Evolutionary conservation across 2,329 filamentous ascomycete species (phyloP), one percentile per base, ranked within the genome.

Genomic region (Fusarium sp.): DNA sequence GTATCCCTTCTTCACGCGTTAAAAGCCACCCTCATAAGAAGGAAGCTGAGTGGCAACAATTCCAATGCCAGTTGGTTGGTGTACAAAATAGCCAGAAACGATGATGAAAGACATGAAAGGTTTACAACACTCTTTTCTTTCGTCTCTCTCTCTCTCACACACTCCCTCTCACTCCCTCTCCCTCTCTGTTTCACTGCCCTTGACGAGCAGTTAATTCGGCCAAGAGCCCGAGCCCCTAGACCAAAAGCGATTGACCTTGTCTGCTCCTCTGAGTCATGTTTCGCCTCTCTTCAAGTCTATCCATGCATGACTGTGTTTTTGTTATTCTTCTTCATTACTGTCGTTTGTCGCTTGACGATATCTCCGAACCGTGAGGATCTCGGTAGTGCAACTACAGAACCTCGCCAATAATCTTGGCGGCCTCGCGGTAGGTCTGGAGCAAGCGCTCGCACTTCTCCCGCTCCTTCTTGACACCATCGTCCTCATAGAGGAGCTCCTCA

Each of bases 361-460:
- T 53, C 50, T 61, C 56, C 58, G 59, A 43, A 53, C 39, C 44
- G 17, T 21, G 32, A 45, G 48, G 23, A 44, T 23, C 39, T 7
- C 13, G 27, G 39, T 47, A 41, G 32, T 41, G 37, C 38, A 32
- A 64, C 76, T 89, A 93, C 79, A 96, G 80, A 57, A 99, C 95
- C 79, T 99, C 95, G 58, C 95, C 93, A 63, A 99, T 94, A 75
- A 99, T 99, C 84, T 96, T 97, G 62, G 94, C 93, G 17, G 95
- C 95, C 80, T 99, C 95, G 72, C 93, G 93, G 80, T 99, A 99
- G 17, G 95, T 99, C 74, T 90, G 88, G 62, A 98, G 85, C 66
- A 99, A 82, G 76, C 93, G 95, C 82, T 99, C 95, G 78, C 95
- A 99, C 84, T 99, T 99, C 80, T 98, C 94, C 61, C 94, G 88